Evolutionary conservation across 176 grass and related monocot species (phyloP).

Genomic region (Phyllostachys edulis): DNA sequence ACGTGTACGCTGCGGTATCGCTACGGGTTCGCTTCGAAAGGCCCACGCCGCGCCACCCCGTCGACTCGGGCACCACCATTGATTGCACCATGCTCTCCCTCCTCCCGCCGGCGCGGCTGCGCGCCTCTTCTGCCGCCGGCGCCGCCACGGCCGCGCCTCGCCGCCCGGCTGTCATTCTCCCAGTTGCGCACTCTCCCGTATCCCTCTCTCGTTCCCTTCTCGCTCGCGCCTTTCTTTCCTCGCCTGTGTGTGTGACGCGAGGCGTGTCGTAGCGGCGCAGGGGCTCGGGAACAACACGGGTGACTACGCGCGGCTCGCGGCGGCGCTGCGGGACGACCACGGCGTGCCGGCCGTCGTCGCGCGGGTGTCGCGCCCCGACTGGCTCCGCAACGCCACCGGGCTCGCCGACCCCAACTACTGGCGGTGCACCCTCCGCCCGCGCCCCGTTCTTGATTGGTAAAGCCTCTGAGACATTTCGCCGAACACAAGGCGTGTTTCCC

Average conservation of each 20-base stretch:
- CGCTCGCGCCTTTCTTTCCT: background rate
- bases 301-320: slow-evolving; percentile 62
- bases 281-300: slow-evolving; percentile 90
- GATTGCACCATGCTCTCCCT: slow-evolving; percentile 51
- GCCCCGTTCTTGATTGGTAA: slow-evolving; percentile 80
- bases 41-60: slow-evolving; percentile 50
- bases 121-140: background rate
- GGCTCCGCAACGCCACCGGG: slow-evolving; percentile 86
- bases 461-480: background rate
- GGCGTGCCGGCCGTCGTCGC: slow-evolving; percentile 71
- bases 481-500: background rate
- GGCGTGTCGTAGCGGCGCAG: slow-evolving; percentile 56
- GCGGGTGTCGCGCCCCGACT: slow-evolving; percentile 67
- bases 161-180: slow-evolving; percentile 73
- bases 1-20: slow-evolving; percentile 16
- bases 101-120: slow-evolving; percentile 20
- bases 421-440: slow-evolving; percentile 70
- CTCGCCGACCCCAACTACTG: slow-evolving; percentile 76
- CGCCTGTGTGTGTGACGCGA: background rate
- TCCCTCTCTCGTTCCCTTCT: background rate
- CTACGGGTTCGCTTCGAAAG: slow-evolving; percentile 16
- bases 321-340: slow-evolving; percentile 61
- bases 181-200: slow-evolving; percentile 32
- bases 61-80: slow-evolving; percentile 3
- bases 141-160: background rate